Conservation (phyloP, 2,329 filamentous ascomycete genomes). For the Botrytis fragariae region DNA sequence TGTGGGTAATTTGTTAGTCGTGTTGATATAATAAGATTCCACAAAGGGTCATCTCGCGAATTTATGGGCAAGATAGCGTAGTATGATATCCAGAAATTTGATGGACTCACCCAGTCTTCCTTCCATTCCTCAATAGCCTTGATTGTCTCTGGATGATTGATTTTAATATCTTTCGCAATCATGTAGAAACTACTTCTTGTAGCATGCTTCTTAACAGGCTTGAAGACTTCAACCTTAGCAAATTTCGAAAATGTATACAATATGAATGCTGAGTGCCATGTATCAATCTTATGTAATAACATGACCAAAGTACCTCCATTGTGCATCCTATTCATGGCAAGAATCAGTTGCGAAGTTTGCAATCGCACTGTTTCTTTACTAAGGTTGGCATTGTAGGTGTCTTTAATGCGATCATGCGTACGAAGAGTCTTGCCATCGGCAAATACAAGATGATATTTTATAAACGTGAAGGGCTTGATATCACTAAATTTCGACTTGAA, state of each 20-base stretch:
- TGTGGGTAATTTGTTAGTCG: neutral
- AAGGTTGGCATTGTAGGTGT: constrained; percentile 22
- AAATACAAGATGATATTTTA: constrained; percentile 34
- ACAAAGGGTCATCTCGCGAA: neutral
- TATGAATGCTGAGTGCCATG: constrained; percentile 25
- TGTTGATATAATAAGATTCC: neutral
- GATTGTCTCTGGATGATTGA: constrained; percentile 21
- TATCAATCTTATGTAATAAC: constrained; percentile 32
- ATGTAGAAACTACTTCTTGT: constrained; percentile 33
- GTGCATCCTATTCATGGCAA: constrained; percentile 29
- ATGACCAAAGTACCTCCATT: constrained; percentile 31
- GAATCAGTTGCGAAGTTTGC: constrained; percentile 29
- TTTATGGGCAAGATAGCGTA: neutral
- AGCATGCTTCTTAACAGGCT: constrained; percentile 29
- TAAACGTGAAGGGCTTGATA: constrained; percentile 25
- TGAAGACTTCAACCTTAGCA: constrained; percentile 29
- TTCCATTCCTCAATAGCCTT: constrained; percentile 29
- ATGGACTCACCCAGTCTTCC: constrained; percentile 23
- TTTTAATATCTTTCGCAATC: constrained; percentile 30
- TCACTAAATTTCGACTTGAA: constrained; percentile 21
- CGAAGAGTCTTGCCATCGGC: constrained; percentile 34
- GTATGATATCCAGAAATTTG: too few relatives aligned
- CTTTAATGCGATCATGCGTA: constrained; percentile 27
- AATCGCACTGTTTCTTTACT: constrained; percentile 26
- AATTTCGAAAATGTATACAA: constrained; percentile 32